phyloP scores from a whole-genome alignment of 139 green algal genomes.

The Chlamydomonas sphaeroides region DNA sequence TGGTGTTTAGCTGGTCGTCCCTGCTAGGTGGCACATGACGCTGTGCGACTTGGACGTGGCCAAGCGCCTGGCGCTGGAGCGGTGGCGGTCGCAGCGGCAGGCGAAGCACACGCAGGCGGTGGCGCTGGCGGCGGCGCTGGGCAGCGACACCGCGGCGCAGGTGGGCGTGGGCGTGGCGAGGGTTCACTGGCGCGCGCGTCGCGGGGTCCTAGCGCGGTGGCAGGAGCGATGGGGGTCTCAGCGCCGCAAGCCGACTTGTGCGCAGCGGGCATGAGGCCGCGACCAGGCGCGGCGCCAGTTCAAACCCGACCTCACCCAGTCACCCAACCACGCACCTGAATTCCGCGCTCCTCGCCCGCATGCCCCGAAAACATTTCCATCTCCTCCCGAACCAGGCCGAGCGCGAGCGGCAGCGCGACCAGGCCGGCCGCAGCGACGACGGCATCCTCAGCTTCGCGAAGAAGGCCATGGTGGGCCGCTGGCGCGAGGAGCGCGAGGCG shows the following conservation, averaged over 20 bases:
- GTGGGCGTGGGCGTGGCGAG: background rate
- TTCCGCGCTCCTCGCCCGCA: background rate
- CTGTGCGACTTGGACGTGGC: slow-evolving; percentile 36
- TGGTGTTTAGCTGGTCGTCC: slow-evolving; percentile 38
- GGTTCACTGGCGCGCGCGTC: too few relatives aligned
- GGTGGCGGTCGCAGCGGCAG: slow-evolving; percentile 31
- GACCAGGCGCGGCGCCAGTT: too few relatives aligned
- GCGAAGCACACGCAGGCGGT: background rate
- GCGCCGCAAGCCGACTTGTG: too few relatives aligned
- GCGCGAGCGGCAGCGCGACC: slow-evolving; percentile 21
- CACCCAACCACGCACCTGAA: too few relatives aligned
- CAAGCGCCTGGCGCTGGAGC: slow-evolving; percentile 43
- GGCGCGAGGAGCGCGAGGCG: slow-evolving; percentile 29
- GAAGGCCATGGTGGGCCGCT: slow-evolving; percentile 27
- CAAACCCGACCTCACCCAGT: too few relatives aligned
- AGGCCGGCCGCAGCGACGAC: background rate
- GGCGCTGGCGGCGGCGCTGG: slow-evolving; percentile 28
- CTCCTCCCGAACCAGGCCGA: background rate
- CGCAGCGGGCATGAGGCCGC: too few relatives aligned
- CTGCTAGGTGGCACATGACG: slow-evolving; percentile 52
- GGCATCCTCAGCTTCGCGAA: background rate
- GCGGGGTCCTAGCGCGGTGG: too few relatives aligned
- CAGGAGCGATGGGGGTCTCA: too few relatives aligned
- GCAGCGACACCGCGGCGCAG: slow-evolving; percentile 18
- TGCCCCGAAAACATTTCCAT: background rate